These are phyloP conservation scores for Acer campestre DNA, from an alignment of 345 rosid species.

Conservation along the genomic window DNA sequence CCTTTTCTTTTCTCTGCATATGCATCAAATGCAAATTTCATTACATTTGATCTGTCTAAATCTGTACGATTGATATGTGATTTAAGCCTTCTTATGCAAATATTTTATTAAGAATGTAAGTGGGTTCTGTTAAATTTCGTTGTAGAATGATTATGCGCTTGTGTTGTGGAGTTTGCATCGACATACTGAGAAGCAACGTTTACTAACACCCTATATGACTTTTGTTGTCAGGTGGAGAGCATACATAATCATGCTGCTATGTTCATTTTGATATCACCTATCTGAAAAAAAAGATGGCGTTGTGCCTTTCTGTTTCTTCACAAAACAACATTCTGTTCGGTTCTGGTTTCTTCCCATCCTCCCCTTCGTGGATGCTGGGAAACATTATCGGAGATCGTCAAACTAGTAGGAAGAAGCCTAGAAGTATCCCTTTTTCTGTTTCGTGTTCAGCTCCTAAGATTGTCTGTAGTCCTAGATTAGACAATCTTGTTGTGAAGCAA, in stretches of 20 bases:
- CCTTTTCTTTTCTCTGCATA: too few species aligned
- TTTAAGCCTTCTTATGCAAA: background rate
- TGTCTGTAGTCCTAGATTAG: conserved; percentile 66
- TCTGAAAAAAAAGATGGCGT: conserved; percentile 18
- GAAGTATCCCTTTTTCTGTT: conserved; percentile 23
- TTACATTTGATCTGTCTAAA: too few species aligned
- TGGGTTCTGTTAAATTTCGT: background rate
- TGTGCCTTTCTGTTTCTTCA: conserved; percentile 35
- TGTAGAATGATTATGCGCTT: background rate
- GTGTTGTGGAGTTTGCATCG: background rate
- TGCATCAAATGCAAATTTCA: too few species aligned
- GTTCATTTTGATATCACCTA: background rate
- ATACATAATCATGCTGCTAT: background rate
- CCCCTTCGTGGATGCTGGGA: conserved; percentile 13
- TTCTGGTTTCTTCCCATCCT: conserved; percentile 40
- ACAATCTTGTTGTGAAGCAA: conserved; percentile 68
- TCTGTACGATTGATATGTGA: background rate
- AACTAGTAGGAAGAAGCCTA: conserved; percentile 28
- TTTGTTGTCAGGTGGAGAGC: background rate
- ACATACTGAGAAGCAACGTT: background rate
- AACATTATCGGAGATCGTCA: conserved; percentile 15
- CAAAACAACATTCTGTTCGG: conserved; percentile 30
- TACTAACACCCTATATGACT: background rate
- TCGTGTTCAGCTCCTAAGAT: conserved; percentile 60
- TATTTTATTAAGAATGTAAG: background rate